Conservation (phyloP, 768 basidiomycete genomes). For the Gelatoporia subvermispora region DNA sequence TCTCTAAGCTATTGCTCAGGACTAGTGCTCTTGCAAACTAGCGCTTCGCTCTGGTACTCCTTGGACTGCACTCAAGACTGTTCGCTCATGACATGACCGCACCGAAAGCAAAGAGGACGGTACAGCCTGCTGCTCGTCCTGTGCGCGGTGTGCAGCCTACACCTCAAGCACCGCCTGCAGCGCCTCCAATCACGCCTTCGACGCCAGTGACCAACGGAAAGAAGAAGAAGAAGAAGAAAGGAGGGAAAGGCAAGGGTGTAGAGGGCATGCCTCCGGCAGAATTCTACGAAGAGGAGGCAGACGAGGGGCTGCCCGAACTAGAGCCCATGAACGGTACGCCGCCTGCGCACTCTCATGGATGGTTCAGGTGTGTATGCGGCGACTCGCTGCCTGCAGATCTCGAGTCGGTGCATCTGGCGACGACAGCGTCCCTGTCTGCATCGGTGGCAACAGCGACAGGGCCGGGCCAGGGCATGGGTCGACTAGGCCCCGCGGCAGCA, state of each 20-base stretch:
- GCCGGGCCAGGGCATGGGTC: slow-evolving; percentile 11
- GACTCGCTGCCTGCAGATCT: slow-evolving; percentile 42
- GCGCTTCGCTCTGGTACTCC: too few species aligned
- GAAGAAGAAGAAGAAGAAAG: slow-evolving; percentile 45
- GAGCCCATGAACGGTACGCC: slow-evolving; percentile 14
- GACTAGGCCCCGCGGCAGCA: slow-evolving; percentile 27
- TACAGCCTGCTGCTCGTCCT: slow-evolving; percentile 3
- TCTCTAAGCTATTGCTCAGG: too few species aligned
- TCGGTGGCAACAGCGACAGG: slow-evolving; percentile 24
- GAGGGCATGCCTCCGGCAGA: slow-evolving; percentile 7
- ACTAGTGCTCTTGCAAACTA: too few species aligned
- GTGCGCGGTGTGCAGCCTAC: slow-evolving; percentile 12
- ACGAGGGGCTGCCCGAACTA: slow-evolving; percentile 22
- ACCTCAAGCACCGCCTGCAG: slow-evolving; percentile 4
- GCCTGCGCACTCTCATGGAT: slow-evolving; percentile 11
- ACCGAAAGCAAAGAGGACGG: slow-evolving; percentile 13
- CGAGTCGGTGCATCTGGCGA: slow-evolving; percentile 43
- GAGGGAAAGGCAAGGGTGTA: slow-evolving; percentile 33
- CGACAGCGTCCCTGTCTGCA: slow-evolving; percentile 39
- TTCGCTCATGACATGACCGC: slow-evolving; percentile 16
- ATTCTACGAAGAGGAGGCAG: slow-evolving; percentile 19
- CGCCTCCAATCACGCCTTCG: too few species aligned
- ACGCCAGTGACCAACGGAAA: slow-evolving; percentile 17
- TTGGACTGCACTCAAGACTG: too few species aligned
- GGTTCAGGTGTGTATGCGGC: slow-evolving; percentile 4